These are phyloP conservation scores for Mycena indigotica DNA, from an alignment of 768 basidiomycete genomes.

Conservation along the genomic window DNA sequence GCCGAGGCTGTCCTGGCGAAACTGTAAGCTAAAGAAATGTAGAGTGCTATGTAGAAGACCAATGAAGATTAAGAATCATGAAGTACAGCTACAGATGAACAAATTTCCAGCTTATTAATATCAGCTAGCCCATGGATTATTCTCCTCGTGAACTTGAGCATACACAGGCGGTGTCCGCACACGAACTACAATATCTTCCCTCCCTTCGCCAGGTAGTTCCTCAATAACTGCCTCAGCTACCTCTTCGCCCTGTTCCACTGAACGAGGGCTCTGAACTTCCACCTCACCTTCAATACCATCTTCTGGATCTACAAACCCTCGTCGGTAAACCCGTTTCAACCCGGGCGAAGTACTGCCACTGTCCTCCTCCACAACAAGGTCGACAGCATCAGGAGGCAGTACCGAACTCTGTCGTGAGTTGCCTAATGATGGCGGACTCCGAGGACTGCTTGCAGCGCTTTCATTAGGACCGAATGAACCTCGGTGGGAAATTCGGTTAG, in stretches of 20 bases:
- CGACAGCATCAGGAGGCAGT: conserved; percentile 78
- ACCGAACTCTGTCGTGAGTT: conserved; percentile 37
- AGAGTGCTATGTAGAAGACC: background rate
- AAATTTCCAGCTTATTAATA: too few species aligned
- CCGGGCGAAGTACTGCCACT: conserved; percentile 54
- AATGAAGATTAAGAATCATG: conserved; percentile 1
- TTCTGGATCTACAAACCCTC: conserved; percentile 45
- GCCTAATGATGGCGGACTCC: conserved; percentile 29
- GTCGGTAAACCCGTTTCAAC: conserved; percentile 55
- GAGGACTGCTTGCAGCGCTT: conserved; percentile 11
- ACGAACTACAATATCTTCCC: conserved; percentile 34
- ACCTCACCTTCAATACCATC: conserved; percentile 40
- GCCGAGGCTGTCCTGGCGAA: conserved; percentile 60
- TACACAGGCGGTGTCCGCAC: conserved; percentile 49
- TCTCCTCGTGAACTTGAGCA: conserved; percentile 45
- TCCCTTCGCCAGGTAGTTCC: conserved; percentile 8
- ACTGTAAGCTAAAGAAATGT: conserved; percentile 28
- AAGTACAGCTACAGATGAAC: too few species aligned
- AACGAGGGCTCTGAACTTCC: conserved; percentile 34
- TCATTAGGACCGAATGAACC: conserved; percentile 1
- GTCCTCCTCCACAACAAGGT: conserved; percentile 79
- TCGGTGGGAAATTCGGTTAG: too few species aligned
- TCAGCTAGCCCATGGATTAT: conserved; percentile 68
- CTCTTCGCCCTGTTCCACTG: conserved; percentile 36
- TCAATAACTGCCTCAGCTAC: conserved; percentile 22